Evolutionary conservation across 768 basidiomycete genomes (phyloP).

Genomic region (Pleurotus tuber-regium): DNA sequence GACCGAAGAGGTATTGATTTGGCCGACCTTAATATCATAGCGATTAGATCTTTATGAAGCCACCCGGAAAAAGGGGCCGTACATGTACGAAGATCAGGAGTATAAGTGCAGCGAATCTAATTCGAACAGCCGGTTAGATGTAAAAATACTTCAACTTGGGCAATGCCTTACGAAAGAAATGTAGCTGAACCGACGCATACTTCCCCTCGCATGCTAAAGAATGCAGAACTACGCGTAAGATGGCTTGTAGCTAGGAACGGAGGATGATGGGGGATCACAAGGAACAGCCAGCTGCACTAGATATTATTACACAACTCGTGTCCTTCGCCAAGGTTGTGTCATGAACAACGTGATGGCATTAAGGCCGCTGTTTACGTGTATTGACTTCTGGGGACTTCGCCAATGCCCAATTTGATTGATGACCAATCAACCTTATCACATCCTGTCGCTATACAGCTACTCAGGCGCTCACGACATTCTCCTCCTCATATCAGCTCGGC

Average conservation of each 20-base stretch:
- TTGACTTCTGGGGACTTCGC: not conserved
- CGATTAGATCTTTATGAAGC: constrained; percentile 18
- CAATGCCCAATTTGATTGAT: not conserved
- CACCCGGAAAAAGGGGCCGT: constrained; percentile 26
- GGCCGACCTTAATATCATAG: constrained; percentile 58
- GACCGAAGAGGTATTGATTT: constrained; percentile 75
- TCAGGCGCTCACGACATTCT: not conserved
- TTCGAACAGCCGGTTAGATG: constrained; percentile 18
- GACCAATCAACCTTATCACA: not conserved
- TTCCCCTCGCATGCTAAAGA: constrained; percentile 63
- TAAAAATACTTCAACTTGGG: constrained; percentile 15
- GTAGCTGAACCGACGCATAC: constrained; percentile 72
- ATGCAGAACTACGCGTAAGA: constrained; percentile 20
- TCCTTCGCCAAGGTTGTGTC: not conserved
- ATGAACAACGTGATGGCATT: not conserved
- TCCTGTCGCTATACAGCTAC: not conserved
- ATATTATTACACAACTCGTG: constrained; percentile 6
- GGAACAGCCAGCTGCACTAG: constrained; percentile 9
- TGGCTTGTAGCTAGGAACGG: constrained; percentile 19
- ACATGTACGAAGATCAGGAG: constrained; percentile 84
- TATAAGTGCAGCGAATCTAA: constrained; percentile 47
- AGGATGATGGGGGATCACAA: constrained; percentile 3
- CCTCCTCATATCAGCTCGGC: not conserved
- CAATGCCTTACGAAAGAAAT: constrained; percentile 59
- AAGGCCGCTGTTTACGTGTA: not conserved